phyloP scores from a whole-genome alignment of 225 moss, liverwort and hornwort species.

The Rhytidiadelphus loreus region DNA sequence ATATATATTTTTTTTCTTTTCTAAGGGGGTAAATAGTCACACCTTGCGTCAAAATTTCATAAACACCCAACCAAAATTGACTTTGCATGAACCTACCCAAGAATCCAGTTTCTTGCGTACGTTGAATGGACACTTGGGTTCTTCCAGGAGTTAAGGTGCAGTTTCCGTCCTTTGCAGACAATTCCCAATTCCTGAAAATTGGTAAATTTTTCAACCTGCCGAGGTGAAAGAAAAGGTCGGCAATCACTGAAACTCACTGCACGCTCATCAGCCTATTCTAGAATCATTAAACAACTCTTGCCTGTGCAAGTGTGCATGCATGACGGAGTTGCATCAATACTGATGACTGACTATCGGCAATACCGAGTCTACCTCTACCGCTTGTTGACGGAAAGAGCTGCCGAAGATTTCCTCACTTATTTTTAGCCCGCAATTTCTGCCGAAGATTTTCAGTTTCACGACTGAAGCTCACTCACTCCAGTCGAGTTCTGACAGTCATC shows the following conservation, averaged over 20 bases:
- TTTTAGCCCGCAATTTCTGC: not conserved
- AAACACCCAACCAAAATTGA: not conserved
- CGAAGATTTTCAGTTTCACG: too few relatives aligned
- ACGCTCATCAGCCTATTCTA: too few relatives aligned
- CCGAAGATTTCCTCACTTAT: too few relatives aligned
- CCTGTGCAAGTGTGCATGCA: not conserved
- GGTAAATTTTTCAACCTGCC: too few relatives aligned
- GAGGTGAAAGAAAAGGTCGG: too few relatives aligned
- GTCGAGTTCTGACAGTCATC: not conserved
- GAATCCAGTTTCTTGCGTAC: rapidly evolving
- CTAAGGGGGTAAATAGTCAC: not conserved
- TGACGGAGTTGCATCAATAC: not conserved
- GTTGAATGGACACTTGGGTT: not conserved
- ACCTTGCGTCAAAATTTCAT: not conserved
- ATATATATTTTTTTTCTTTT: too few relatives aligned
- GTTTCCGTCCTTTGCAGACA: not conserved
- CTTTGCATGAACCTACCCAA: not conserved
- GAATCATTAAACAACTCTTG: not conserved
- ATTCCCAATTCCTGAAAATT: too few relatives aligned
- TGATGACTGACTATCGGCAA: too few relatives aligned
- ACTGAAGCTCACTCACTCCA: too few relatives aligned
- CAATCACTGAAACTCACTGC: too few relatives aligned
- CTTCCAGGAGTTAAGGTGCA: not conserved
- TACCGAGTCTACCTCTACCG: too few relatives aligned
- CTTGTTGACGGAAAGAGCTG: not conserved